Evolutionary conservation across 148 eudicot species (phyloP), one percentile per base, ranked within the genome.

Genomic region (Rhododendron henanense): DNA sequence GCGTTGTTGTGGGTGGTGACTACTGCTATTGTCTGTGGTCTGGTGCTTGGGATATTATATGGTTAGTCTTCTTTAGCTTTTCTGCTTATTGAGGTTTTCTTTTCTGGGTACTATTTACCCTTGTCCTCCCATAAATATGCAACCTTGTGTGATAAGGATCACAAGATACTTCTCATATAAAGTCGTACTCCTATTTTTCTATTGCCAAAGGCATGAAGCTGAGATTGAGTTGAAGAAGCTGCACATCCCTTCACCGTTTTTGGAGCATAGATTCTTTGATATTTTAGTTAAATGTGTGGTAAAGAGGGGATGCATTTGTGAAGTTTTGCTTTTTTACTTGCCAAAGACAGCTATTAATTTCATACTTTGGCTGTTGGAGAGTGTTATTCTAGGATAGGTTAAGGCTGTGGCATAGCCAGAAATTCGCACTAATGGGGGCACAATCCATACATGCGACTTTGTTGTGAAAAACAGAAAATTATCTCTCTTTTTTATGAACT

Each of bases 1-100:
- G 95, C 99, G 4, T 82, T 91, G 89, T 5, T 91, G 21, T 97
- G 99, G 99, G 98, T 97, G 69, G 79, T 83, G 50, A 87, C 85
- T 63, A 94, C 98, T 33, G 99, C 95, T 41, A 50, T 97, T 79
- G 94, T 97, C 86, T 92, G 94, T 77, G 98, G 86, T 23, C 92
- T 97, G 81, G 89, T 93, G 87, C 98, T 97, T n/a, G 99, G 99
- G 35, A 95, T 97, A 87, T 87, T 95, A 63, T 97, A 97, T 35
- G 98, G 99, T 95, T 83, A 85, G 96, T 91, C 13, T 82, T 41
- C 41, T 78, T 37, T 19, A 75, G 59, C 11, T 63, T 10, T 39
- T 75, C 39, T 75, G 21, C 79, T 6, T 75, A 18, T 75, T 39
- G 3, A 28, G 37, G 39, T 69, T 69, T 69, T 69, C 74, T 67